These are phyloP conservation scores for Fusarium nodosum DNA, from an alignment of 2,329 filamentous ascomycete genomes.

Conservation along the genomic window DNA sequence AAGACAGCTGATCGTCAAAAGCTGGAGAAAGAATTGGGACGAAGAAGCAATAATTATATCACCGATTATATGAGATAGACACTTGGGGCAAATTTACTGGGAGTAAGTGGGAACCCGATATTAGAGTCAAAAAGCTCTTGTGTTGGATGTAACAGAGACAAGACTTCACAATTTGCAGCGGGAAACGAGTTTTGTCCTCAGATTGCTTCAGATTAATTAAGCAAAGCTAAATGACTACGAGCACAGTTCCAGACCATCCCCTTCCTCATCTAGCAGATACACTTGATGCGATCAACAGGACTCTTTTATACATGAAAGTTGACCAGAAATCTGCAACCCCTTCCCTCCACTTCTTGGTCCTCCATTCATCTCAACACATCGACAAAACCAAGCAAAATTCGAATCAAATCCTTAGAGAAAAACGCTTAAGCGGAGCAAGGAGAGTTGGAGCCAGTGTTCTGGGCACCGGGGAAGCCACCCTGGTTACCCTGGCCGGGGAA, in stretches of 20 bases:
- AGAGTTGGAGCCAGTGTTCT: conserved; percentile 2
- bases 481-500: conserved; percentile 6
- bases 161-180: not conserved
- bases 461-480: conserved; percentile 14
- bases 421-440: conserved; percentile 21
- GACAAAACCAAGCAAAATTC: conserved; percentile 14
- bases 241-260: conserved; percentile 37
- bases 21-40: fast-evolving
- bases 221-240: conserved; percentile 33
- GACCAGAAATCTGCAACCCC: conserved; percentile 25
- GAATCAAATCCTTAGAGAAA: not conserved
- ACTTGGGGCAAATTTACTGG: not conserved
- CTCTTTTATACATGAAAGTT: conserved; percentile 27
- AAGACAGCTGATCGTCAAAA: not conserved
- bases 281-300: conserved; percentile 31
- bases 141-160: not conserved
- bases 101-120: not conserved
- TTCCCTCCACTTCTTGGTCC: conserved; percentile 16
- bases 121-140: fast-evolving
- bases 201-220: conserved; percentile 31
- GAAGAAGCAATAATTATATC: not conserved
- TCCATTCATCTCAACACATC: conserved; percentile 11
- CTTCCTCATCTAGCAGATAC: conserved; percentile 25
- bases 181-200: conserved; percentile 10
- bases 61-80: not conserved